Evolutionary conservation across 805 yeast species (phyloP), one percentile per base, ranked within the genome.

Genomic region (Blastobotrys robertii): DNA sequence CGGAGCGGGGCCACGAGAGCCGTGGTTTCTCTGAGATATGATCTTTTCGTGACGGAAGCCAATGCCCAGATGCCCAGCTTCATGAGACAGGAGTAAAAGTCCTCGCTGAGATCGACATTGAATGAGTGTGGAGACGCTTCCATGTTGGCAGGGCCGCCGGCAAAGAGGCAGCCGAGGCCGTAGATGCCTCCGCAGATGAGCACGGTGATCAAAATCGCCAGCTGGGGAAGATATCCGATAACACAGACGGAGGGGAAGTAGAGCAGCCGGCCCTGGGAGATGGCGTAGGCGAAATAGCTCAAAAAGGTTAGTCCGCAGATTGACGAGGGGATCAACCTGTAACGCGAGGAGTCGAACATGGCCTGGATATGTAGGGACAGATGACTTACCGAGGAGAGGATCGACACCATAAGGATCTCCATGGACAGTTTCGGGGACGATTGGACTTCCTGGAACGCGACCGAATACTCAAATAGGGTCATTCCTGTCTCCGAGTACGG

Each of bases 391-490:
- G 81, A 58, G 45, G 81, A 78, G 52, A 76, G 72, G 6, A 77
- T 46, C n/a, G 79, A 69, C 2, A 77, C 64, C 8, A 68, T 60
- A 35, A 74, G 66, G 37, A 73, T 63, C 54, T 70, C 84, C 39
- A 67, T 71, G 1, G 78, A 71, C 29, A 78, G 85, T 39, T 69
- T 62, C 42, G 43, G 63, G 30, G 66, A 62, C 36, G 69, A 66
- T 56, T 72, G 81, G 44, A 73, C 78, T 51, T 83, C 92, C 53
- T 82, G 88, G 55, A 81, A 81, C 9, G 85, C 84, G 11, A 81
- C 58, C 3, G 90, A 80, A 52, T 77, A 81, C 57, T 84, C 92
- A 60, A 83, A 81, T 30, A 83, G 62, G 0, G 92, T 79, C 49
- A 82, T 65, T 0, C 85, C 85, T 11, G 79, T 72, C 44, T 81